Evolutionary conservation across 192 early-diverging fungal genomes (phyloP), one percentile per base, ranked within the genome.

Genomic region (Backusella tarrabulga): DNA sequence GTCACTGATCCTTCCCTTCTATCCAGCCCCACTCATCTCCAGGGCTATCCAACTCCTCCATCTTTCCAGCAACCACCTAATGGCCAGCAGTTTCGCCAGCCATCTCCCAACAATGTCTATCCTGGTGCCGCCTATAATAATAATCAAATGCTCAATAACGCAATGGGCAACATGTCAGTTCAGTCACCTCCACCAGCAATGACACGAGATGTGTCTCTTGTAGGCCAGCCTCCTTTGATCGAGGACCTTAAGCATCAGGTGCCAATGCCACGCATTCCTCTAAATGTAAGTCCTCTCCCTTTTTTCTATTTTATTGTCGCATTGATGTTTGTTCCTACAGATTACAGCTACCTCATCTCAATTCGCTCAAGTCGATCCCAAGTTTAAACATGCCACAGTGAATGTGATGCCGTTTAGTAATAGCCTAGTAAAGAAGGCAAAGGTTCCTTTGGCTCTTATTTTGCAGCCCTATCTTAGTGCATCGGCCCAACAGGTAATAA

Each of bases 311-410:
- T 21, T 34, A n/a, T 35, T 14, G 19, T 14, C 3, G 12, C 12
- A 14, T 36, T 36, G 8, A 29, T 15, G 14, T 34, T 41, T 44
- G 29, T 68, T 41, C 46, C 44, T 76, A 1, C 38, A 77, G 76
- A 77, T 71, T 71, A 41, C 76, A 21, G 69, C 34, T n/a, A 60
- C 42, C 15, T 72, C 68, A 32, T 46, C 71, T 17, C n/a, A 52
- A 5, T 11, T 42, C 81, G 86, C 91, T 21, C 94, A 92, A 77
- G 87, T 85, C 83, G 94, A 91, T 80, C 95, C 96, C 32, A 83
- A 93, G n/a, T 95, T 95, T 80, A 88, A 95, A 71, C 91, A 97
- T 75, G 86, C 94, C 77, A 96, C 97, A 1, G 91, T 93, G 29
- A 94, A 95, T 87, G 92, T 92, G 68, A 83, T 98, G 32, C 96